Conservation (phyloP, 495 filamentous ascomycete genomes). For the Xylaria castorea region DNA sequence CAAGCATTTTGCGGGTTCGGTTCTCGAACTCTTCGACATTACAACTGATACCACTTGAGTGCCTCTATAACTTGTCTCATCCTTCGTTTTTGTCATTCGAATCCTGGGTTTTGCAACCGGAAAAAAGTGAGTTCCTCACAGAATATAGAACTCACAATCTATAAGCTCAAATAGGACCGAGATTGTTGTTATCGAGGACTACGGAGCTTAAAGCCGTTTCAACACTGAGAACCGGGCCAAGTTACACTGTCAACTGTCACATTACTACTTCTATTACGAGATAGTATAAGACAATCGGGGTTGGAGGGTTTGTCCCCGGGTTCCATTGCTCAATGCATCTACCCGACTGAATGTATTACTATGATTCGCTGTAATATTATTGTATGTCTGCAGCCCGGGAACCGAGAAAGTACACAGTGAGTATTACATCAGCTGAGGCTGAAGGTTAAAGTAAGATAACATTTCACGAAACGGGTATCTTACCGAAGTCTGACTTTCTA, state of each 20-base stretch:
- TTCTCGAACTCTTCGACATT: neutral
- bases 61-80: neutral
- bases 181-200: neutral
- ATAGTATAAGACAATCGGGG: neutral
- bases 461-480: conserved; percentile 17
- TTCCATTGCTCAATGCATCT: neutral
- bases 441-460: neutral
- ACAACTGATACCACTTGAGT: neutral
- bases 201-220: neutral
- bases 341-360: neutral
- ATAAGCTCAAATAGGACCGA: neutral
- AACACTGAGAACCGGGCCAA: too few relatives aligned
- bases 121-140: neutral
- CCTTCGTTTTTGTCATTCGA: neutral
- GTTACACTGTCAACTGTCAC: neutral
- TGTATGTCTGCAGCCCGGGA: neutral
- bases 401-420: neutral
- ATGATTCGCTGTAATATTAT: neutral
- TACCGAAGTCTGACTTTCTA: conserved; percentile 12
- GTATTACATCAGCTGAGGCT: conserved; percentile 7
- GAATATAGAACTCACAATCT: neutral
- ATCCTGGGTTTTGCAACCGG: neutral
- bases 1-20: neutral
- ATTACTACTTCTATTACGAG: conserved; percentile 4
- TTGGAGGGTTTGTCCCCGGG: neutral